A percentile compares a stretch with the other conserved stretches of the same genome.
Conservation (phyloP, 176 grass and related monocot genomes). For the Calamus simplicifolius region DNA sequence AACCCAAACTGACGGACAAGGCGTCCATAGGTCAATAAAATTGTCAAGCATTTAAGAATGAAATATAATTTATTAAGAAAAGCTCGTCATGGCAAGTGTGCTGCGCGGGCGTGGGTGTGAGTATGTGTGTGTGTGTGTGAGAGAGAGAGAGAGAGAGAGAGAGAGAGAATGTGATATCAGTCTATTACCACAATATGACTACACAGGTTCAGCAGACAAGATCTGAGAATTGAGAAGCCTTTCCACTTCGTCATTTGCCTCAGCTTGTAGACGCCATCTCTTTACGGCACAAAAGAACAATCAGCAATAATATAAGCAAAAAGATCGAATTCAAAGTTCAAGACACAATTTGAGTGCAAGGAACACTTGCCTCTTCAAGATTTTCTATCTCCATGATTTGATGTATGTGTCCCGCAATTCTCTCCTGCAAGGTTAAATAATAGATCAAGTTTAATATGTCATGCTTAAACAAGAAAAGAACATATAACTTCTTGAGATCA, state of each 20-base stretch:
- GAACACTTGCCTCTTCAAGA: constrained; percentile 85
- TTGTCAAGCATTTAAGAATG: too few relatives aligned
- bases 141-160: too few relatives aligned
- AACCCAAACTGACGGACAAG: too few relatives aligned
- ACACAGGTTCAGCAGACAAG: constrained; percentile 36
- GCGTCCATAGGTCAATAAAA: too few relatives aligned
- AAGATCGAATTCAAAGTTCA: background rate
- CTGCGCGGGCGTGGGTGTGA: too few relatives aligned
- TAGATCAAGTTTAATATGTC: too few relatives aligned
- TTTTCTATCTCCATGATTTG: constrained; percentile 96
- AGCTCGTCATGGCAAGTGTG: too few relatives aligned
- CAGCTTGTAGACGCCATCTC: constrained; percentile 95
- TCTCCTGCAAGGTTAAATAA: constrained; percentile 45
- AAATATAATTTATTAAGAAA: too few relatives aligned
- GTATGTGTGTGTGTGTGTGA: too few relatives aligned
- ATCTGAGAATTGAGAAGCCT: constrained; percentile 76
- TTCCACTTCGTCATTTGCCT: constrained; percentile 98
- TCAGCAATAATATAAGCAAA: background rate
- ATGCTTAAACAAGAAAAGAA: too few relatives aligned
- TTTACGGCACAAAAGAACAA: constrained; percentile 27
- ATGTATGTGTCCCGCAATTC: constrained; percentile 86
- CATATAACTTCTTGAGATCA: too few relatives aligned
- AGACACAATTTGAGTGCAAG: constrained; percentile 9
- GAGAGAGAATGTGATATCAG: background rate
- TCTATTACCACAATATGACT: constrained; percentile 26